These are phyloP conservation scores for Pterulicium gracile DNA, from an alignment of 1,284 basidiomycete genomes.

Conservation along the genomic window DNA sequence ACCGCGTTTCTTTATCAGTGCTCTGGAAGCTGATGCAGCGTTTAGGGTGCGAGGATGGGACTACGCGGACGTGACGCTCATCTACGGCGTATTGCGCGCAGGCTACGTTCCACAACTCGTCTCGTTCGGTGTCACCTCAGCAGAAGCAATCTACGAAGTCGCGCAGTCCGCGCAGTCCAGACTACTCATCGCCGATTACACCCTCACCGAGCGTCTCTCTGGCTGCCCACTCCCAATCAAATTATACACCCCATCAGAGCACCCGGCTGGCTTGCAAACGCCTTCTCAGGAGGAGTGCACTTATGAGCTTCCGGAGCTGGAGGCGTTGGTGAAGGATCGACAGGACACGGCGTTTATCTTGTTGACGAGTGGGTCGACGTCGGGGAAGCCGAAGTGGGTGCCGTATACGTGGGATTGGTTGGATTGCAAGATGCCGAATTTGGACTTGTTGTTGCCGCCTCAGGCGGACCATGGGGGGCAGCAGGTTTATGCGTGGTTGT, in stretches of 20 bases:
- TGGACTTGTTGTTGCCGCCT: not conserved
- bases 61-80: not conserved
- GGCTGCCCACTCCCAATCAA: not conserved
- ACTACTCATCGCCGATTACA: not conserved
- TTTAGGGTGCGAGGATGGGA: not conserved
- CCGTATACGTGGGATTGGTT: not conserved
- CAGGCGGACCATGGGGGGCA: not conserved
- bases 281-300: not conserved
- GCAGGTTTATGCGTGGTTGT: not conserved
- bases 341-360: not conserved
- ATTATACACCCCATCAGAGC: not conserved
- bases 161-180: not conserved
- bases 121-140: not conserved
- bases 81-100: not conserved
- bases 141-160: not conserved
- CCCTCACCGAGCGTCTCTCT: not conserved
- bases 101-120: not conserved
- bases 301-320: not conserved
- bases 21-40: not conserved
- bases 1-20: not conserved
- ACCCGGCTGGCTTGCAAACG: not conserved
- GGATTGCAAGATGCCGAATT: not conserved
- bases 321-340: not conserved
- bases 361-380: not conserved
- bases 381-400: not conserved